These are phyloP conservation scores for Epichloe bromicola DNA, from an alignment of 2,329 filamentous ascomycete species.

Conservation along the genomic window DNA sequence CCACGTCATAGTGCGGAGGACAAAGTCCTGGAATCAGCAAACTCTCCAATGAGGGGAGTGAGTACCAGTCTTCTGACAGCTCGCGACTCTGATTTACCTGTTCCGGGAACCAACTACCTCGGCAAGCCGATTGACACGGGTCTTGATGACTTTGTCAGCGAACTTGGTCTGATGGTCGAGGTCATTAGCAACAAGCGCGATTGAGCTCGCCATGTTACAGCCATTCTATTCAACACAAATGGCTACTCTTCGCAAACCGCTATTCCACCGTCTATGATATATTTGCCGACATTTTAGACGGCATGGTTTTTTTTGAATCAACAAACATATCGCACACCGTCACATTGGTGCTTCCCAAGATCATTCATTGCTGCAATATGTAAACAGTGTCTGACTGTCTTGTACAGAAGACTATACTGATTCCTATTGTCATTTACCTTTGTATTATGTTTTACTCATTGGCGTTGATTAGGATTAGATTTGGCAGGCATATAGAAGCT, in stretches of 20 bases:
- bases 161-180: conserved; percentile 40
- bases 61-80: conserved; percentile 14
- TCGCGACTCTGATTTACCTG: conserved; percentile 9
- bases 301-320: background rate
- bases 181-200: conserved; percentile 26
- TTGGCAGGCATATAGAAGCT: background rate
- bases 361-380: too few relatives aligned
- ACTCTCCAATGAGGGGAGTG: conserved; percentile 6
- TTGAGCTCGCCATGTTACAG: conserved; percentile 6
- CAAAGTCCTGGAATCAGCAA: conserved; percentile 6
- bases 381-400: background rate
- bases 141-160: conserved; percentile 28
- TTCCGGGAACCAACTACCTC: conserved; percentile 16
- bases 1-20: conserved; percentile 20
- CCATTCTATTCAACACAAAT: background rate
- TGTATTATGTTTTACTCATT: background rate
- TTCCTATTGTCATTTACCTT: background rate
- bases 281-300: background rate
- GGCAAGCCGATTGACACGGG: conserved; percentile 23
- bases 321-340: background rate
- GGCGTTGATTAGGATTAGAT: background rate
- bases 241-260: background rate
- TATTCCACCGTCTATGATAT: background rate
- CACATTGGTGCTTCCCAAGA: background rate
- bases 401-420: background rate